These are phyloP conservation scores for Termitomyces sp. DNA, from an alignment of 768 basidiomycete species.

Conservation along the genomic window DNA sequence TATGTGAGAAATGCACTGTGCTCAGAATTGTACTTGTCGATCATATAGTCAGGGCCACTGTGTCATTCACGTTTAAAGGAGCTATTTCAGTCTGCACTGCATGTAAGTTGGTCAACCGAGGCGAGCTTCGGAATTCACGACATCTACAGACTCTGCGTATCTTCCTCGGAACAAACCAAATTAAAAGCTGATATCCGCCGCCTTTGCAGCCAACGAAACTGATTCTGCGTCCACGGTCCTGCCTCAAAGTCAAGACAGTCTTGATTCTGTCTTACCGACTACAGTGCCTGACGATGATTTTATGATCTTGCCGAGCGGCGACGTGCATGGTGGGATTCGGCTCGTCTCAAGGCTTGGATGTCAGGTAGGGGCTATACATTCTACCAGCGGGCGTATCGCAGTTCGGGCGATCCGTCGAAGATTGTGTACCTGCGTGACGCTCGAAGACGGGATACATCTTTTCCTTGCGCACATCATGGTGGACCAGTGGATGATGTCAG, in stretches of 20 bases:
- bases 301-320: too few species aligned
- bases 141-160: too few species aligned
- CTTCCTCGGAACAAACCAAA: too few species aligned
- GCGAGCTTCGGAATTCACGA: too few species aligned
- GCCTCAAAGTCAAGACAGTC: too few species aligned
- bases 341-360: background rate
- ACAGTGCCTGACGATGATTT: background rate
- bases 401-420: background rate
- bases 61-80: too few species aligned
- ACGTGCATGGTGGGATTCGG: background rate
- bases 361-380: background rate
- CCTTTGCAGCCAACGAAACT: too few species aligned
- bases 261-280: background rate
- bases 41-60: too few species aligned
- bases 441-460: background rate
- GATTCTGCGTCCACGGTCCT: background rate
- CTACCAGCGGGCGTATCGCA: background rate
- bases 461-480: background rate
- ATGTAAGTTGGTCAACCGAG: too few species aligned
- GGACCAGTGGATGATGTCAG: background rate
- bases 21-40: constrained; percentile 89
- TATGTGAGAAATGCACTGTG: constrained; percentile 79
- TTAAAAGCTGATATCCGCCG: too few species aligned
- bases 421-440: background rate
- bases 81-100: too few species aligned